phyloP scores from a whole-genome alignment of 2,329 filamentous ascomycete genomes.

The Alternaria burnsii region DNA sequence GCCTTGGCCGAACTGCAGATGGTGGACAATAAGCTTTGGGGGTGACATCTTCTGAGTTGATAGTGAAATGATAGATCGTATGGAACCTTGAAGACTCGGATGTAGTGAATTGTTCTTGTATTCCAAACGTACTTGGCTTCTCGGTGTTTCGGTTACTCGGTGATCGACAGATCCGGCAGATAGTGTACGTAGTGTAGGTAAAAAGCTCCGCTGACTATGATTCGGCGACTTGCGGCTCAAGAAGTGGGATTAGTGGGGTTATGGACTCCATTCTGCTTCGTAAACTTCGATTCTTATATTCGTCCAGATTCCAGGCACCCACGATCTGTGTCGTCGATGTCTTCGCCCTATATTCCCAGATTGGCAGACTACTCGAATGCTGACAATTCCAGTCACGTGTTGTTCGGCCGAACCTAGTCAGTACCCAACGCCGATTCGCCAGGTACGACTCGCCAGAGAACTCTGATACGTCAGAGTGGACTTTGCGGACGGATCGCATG shows the following conservation, averaged over 20 bases:
- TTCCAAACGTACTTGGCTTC: not conserved
- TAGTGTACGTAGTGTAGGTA: not conserved
- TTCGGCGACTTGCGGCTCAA: slow-evolving; percentile 1
- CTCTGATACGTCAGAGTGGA: not conserved
- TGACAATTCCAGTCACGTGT: slow-evolving; percentile 5
- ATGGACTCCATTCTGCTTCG: not conserved
- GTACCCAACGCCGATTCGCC: not conserved
- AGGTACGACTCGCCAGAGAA: not conserved
- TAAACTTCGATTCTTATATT: not conserved
- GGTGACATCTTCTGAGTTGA: slow-evolving; percentile 22
- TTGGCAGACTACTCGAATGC: not conserved
- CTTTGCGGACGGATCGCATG: not conserved
- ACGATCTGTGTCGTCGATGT: not conserved
- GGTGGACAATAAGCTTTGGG: slow-evolving; percentile 47
- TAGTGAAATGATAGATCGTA: not conserved
- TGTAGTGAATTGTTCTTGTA: not conserved
- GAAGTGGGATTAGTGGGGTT: slow-evolving; percentile 2
- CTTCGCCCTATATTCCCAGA: not conserved
- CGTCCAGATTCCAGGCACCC: not conserved
- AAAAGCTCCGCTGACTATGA: slow-evolving; percentile 15
- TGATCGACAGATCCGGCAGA: slow-evolving; percentile 15
- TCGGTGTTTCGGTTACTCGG: slow-evolving; percentile 17
- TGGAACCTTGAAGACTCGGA: not conserved
- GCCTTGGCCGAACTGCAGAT: slow-evolving; percentile 63
- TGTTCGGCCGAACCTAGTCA: slow-evolving; percentile 6